A percentile compares a stretch with the other conserved stretches of the same genome.
phyloP scores from a whole-genome alignment of 1,139 yeast species.

The Scheffersomyces illinoinensis region DNA sequence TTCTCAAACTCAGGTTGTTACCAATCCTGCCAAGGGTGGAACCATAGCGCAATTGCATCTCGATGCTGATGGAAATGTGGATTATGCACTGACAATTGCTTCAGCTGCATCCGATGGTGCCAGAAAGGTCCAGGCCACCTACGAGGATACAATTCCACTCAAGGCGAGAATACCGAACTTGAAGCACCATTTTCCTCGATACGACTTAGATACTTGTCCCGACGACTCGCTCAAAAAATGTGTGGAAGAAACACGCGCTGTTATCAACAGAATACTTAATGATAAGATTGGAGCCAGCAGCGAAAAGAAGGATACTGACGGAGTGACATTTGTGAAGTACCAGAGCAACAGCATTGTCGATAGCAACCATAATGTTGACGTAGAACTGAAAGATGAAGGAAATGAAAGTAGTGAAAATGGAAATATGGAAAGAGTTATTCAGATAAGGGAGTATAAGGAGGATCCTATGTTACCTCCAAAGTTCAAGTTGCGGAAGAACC shows the following conservation, averaged over 20 bases:
- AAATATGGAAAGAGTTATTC: slow-evolving; percentile 26
- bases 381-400: slow-evolving; percentile 5
- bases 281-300: slow-evolving; percentile 18
- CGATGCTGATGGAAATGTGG: slow-evolving; percentile 29
- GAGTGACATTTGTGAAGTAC: slow-evolving; percentile 22
- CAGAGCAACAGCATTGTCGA: slow-evolving; percentile 15
- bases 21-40: background rate
- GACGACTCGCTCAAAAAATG: slow-evolving; percentile 28
- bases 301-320: slow-evolving; percentile 9
- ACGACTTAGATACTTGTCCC: slow-evolving; percentile 25
- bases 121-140: slow-evolving; percentile 25
- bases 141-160: slow-evolving; percentile 44
- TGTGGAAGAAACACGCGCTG: slow-evolving; percentile 29
- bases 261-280: slow-evolving; percentile 24
- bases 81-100: slow-evolving; percentile 29
- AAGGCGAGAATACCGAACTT: slow-evolving; percentile 41
- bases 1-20: background rate
- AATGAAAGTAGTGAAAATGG: slow-evolving; percentile 9
- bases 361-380: background rate
- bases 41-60: slow-evolving; percentile 18
- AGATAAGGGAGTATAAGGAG: slow-evolving; percentile 42
- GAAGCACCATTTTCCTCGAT: slow-evolving; percentile 43
- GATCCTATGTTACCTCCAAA: slow-evolving; percentile 91
- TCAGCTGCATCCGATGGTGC: slow-evolving; percentile 9
- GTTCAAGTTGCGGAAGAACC: slow-evolving; percentile 72